Conservation (phyloP, 306 rosid species). For the Vicia faba region DNA sequence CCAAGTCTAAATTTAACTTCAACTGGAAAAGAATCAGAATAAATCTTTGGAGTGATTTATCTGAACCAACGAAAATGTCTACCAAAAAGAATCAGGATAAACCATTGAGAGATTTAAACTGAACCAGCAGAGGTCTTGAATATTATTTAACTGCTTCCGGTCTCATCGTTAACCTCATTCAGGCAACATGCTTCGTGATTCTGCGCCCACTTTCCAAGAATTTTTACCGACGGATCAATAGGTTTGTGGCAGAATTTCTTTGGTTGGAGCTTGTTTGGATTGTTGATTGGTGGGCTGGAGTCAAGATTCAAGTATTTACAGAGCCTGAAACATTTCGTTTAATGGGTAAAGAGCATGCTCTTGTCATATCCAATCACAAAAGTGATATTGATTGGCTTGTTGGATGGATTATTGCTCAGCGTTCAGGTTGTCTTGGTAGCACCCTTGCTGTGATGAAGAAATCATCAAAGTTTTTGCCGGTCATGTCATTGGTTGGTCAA, state of each 20-base stretch:
- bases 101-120: no score
- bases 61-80: no score
- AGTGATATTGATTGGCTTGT: constrained; percentile 98
- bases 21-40: no score
- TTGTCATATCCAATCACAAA: constrained; percentile 76
- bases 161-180: no score
- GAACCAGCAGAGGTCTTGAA: no score
- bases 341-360: constrained; percentile 98
- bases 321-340: constrained; percentile 66
- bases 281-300: constrained; percentile 89
- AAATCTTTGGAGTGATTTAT: no score
- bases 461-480: constrained; percentile 84
- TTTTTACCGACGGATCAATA: constrained; percentile 62
- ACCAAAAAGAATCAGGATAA: no score
- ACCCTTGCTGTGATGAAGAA: constrained; percentile 94
- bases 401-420: constrained; percentile 93
- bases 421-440: constrained; percentile 91
- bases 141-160: no score
- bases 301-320: constrained; percentile 70
- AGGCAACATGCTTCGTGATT: constrained; percentile 65
- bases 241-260: constrained; percentile 62
- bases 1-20: no score
- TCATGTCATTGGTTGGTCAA: no score
- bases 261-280: constrained; percentile 83
- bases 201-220: constrained; percentile 68